phyloP scores from a whole-genome alignment of 2,329 filamentous ascomycete species.

The Monosporascus cannonballus region DNA sequence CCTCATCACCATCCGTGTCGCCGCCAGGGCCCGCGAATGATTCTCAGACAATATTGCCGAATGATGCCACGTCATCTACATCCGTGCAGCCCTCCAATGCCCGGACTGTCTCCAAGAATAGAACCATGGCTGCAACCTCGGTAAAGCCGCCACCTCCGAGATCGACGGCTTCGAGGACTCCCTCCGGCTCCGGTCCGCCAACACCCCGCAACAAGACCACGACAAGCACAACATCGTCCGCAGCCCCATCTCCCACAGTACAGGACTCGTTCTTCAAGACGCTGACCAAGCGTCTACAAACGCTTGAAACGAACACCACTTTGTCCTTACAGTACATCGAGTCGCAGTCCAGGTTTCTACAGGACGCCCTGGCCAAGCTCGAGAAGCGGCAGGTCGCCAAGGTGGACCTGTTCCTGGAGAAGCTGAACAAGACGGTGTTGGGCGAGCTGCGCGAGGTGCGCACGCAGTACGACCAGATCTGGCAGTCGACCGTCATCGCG shows the following conservation, averaged over 20 bases:
- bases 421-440: constrained; percentile 82
- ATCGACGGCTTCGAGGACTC: constrained; percentile 14
- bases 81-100: constrained; percentile 10
- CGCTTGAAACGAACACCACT: constrained; percentile 87
- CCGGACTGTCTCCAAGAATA: constrained; percentile 14
- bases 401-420: constrained; percentile 72
- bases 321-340: constrained; percentile 94
- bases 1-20: constrained; percentile 5
- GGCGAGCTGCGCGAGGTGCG: constrained; percentile 72
- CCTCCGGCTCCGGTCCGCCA: constrained; percentile 17
- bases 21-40: constrained; percentile 7
- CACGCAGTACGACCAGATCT: constrained; percentile 89
- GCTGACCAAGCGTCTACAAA: constrained; percentile 84
- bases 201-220: constrained; percentile 16
- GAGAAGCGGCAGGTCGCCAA: constrained; percentile 85
- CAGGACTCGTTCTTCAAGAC: constrained; percentile 99
- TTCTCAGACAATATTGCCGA: constrained; percentile 7
- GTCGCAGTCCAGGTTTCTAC: constrained; percentile 84
- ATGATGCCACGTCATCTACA: constrained; percentile 10
- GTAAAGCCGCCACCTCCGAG: constrained; percentile 23
- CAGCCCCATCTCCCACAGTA: constrained; percentile 67
- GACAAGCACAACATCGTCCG: constrained; percentile 29
- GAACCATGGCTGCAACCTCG: constrained; percentile 19
- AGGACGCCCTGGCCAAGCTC: constrained; percentile 78
- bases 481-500: constrained; percentile 91